These are phyloP conservation scores for Penicillium odoratum DNA, from an alignment of 495 filamentous ascomycete genomes.

Conservation along the genomic window DNA sequence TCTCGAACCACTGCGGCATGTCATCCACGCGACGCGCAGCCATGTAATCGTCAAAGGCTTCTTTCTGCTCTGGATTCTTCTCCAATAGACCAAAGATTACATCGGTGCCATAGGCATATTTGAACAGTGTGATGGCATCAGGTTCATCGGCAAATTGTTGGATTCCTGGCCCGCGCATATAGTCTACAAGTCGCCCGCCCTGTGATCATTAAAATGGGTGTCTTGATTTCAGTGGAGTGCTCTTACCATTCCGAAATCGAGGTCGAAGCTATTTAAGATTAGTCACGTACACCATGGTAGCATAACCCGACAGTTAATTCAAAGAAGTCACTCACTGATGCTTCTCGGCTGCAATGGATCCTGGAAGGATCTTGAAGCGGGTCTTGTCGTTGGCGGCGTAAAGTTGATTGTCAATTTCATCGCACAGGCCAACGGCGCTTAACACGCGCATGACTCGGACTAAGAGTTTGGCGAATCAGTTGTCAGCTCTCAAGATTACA, in stretches of 20 bases:
- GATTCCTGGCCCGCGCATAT: conserved; percentile 27
- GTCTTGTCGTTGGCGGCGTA: conserved; percentile 27
- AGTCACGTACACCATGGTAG: neutral
- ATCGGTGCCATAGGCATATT: conserved; percentile 21
- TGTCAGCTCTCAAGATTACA: neutral
- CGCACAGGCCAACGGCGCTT: conserved; percentile 23
- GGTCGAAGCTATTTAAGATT: conserved; percentile 9
- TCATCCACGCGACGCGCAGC: conserved; percentile 22
- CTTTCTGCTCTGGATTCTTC: conserved; percentile 22
- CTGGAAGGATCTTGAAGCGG: conserved; percentile 21
- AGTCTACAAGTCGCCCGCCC: conserved; percentile 26
- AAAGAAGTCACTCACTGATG: conserved; percentile 20
- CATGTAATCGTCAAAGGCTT: conserved; percentile 31
- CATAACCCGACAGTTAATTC: neutral
- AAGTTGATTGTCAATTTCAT: conserved; percentile 21
- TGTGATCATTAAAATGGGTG: neutral
- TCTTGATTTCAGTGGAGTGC: neutral
- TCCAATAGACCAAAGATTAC: conserved; percentile 26
- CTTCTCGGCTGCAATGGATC: conserved; percentile 27
- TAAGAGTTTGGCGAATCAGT: neutral
- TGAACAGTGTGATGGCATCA: conserved; percentile 19
- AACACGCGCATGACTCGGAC: conserved; percentile 28
- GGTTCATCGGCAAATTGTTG: conserved; percentile 27
- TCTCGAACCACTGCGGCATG: conserved; percentile 29
- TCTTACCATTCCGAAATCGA: conserved; percentile 17